Evolutionary conservation across 2,329 filamentous ascomycete species (phyloP).

Genomic region (Exophiala xenobiotica): DNA sequence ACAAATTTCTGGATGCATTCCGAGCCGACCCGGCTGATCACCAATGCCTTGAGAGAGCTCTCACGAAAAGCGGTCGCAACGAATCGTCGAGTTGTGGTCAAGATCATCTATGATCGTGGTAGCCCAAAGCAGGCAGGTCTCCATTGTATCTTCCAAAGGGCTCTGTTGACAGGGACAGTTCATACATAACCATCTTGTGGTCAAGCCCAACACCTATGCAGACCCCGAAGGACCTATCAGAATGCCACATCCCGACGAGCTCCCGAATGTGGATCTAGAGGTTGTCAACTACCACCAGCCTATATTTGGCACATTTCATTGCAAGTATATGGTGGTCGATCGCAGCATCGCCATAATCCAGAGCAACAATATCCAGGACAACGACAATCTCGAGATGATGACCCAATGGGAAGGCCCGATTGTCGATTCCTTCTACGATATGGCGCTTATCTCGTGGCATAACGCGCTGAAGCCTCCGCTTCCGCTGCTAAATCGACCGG

Average conservation of each 20-base stretch:
- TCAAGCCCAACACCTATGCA: constrained; percentile 59
- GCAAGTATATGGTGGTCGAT: constrained; percentile 77
- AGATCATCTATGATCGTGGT: constrained; percentile 73
- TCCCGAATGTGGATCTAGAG: constrained; percentile 69
- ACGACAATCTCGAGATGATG: constrained; percentile 81
- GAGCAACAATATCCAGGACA: constrained; percentile 77
- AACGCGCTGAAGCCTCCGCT: constrained; percentile 60
- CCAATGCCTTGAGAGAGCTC: constrained; percentile 67
- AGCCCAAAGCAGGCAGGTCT: constrained; percentile 58
- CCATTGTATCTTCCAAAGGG: no score
- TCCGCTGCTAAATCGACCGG: constrained; percentile 55
- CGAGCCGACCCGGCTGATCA: constrained; percentile 65
- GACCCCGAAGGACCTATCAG: constrained; percentile 52
- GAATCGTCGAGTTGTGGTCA: constrained; percentile 62
- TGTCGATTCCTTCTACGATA: constrained; percentile 73
- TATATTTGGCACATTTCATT: constrained; percentile 71
- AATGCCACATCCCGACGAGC: constrained; percentile 62
- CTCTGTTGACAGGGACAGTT: constrained; percentile 1
- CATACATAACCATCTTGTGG: constrained; percentile 63
- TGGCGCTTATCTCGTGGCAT: constrained; percentile 70
- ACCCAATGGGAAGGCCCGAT: constrained; percentile 72
- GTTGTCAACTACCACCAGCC: constrained; percentile 72
- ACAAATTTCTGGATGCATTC: constrained; percentile 77
- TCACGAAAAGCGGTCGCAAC: constrained; percentile 62
- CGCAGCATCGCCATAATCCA: constrained; percentile 67